phyloP scores from a whole-genome alignment of 495 filamentous ascomycete species.

The Choiromyces venosus region DNA sequence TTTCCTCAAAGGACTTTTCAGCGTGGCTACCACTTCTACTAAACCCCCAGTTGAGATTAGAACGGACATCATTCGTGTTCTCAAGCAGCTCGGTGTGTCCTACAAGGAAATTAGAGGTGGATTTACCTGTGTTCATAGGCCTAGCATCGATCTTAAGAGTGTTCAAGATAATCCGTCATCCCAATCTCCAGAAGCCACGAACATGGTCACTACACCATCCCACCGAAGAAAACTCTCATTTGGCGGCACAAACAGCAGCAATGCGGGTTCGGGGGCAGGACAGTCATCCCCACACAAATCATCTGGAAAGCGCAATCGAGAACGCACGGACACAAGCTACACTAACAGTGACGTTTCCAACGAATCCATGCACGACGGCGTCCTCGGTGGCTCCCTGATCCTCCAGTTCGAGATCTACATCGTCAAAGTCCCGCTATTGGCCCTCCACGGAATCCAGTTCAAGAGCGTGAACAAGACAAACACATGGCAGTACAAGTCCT shows the following conservation, averaged over 20 bases:
- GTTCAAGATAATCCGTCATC: constrained; percentile 56
- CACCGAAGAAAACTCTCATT: constrained; percentile 80
- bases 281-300: constrained; percentile 25
- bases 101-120: constrained; percentile 89
- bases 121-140: constrained; percentile 79
- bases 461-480: constrained; percentile 84
- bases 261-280: constrained; percentile 20
- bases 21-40: constrained; percentile 91
- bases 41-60: constrained; percentile 80
- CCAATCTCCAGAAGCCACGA: constrained; percentile 48
- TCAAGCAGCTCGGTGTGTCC: constrained; percentile 80
- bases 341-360: constrained; percentile 76
- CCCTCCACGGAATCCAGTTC: constrained; percentile 93
- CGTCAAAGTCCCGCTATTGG: constrained; percentile 92
- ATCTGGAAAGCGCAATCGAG: constrained; percentile 44
- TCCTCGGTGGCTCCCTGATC: constrained; percentile 70
- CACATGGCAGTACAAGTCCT: constrained; percentile 97
- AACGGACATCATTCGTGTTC: constrained; percentile 82
- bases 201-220: constrained; percentile 49
- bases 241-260: constrained; percentile 49
- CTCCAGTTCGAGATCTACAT: constrained; percentile 94
- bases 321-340: constrained; percentile 62
- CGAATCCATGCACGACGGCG: constrained; percentile 73
- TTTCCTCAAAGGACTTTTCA: constrained; percentile 95
- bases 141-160: constrained; percentile 80